phyloP scores from a whole-genome alignment of 768 basidiomycete genomes.

The Amylocystis lapponica region DNA sequence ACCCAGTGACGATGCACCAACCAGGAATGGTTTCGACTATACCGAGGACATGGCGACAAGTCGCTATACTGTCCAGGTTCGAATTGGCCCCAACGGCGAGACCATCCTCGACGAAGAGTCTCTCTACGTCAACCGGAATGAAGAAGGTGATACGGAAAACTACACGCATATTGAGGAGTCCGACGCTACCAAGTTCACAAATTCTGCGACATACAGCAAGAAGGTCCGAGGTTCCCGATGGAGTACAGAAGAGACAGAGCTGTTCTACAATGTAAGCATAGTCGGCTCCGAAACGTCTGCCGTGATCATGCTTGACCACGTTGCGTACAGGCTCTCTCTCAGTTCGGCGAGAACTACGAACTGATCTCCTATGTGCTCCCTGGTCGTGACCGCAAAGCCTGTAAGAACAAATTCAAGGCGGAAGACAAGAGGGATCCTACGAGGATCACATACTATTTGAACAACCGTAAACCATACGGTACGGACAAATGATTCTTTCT shows the following conservation, averaged over 20 bases:
- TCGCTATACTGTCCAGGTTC: conserved; percentile 79
- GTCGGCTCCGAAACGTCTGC: neutral
- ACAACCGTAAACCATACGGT: conserved; percentile 75
- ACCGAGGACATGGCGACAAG: conserved; percentile 56
- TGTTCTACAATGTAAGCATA: conserved; percentile 70
- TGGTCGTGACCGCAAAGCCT: conserved; percentile 80
- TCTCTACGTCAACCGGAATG: conserved; percentile 67
- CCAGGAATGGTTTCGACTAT: conserved; percentile 66
- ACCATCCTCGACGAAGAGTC: conserved; percentile 85
- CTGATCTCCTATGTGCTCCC: conserved; percentile 83
- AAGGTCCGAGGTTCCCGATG: conserved; percentile 79
- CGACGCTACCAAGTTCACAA: conserved; percentile 80
- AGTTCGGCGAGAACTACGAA: conserved; percentile 92
- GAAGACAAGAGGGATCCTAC: conserved; percentile 79
- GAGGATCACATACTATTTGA: conserved; percentile 72
- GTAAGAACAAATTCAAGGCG: conserved; percentile 89
- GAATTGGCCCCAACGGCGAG: conserved; percentile 83
- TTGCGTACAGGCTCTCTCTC: conserved; percentile 63
- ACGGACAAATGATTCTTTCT: conserved; percentile 18
- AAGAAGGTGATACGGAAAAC: conserved; percentile 60
- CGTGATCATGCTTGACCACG: conserved; percentile 8
- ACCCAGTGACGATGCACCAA: conserved; percentile 29
- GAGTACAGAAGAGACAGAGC: conserved; percentile 85
- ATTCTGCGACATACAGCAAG: conserved; percentile 76
- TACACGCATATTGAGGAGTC: conserved; percentile 80